A percentile compares a stretch with the other conserved stretches of the same genome.
These are phyloP conservation scores for Tolypocladium paradoxum DNA, from an alignment of 2,329 filamentous ascomycete genomes.

Conservation along the genomic window DNA sequence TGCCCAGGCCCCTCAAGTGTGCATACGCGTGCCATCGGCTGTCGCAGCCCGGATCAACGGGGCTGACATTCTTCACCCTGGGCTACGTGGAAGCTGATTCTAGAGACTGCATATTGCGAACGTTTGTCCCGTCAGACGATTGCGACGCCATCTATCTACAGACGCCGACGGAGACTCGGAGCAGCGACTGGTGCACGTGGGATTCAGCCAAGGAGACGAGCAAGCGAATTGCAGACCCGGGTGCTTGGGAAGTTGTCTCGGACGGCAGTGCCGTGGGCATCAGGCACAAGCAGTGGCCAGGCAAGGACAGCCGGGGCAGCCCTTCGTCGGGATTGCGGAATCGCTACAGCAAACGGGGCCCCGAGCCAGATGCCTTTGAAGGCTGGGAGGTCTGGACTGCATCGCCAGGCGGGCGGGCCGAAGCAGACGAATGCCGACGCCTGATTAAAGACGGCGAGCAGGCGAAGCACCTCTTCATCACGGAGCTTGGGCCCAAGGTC, in stretches of 20 bases:
- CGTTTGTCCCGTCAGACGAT: conserved; percentile 43
- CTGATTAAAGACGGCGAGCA: conserved; percentile 30
- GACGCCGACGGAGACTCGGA: conserved; percentile 24
- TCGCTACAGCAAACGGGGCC: conserved; percentile 14
- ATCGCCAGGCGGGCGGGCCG: conserved; percentile 31
- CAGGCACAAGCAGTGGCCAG: conserved; percentile 29
- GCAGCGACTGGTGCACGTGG: conserved; percentile 39
- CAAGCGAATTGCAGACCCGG: conserved; percentile 49
- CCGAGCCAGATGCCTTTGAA: conserved; percentile 15
- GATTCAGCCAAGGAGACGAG: conserved; percentile 37
- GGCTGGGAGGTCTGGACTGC: conserved; percentile 47
- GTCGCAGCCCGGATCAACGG: conserved; percentile 40
- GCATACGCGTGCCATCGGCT: conserved; percentile 36
- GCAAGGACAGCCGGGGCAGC: conserved; percentile 6
- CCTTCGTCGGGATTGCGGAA: conserved; percentile 15
- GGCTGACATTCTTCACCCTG: conserved; percentile 52
- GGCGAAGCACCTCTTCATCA: conserved; percentile 50
- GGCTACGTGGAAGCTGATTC: conserved; percentile 50
- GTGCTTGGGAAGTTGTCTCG: conserved; percentile 52
- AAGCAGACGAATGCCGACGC: conserved; percentile 33
- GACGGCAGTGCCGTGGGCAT: conserved; percentile 54
- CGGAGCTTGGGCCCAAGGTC: conserved; percentile 53
- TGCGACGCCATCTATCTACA: conserved; percentile 46
- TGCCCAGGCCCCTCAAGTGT: conserved; percentile 47
- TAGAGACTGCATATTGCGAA: conserved; percentile 54